Percentiles rank a stretch among this genome's conserved stretches.
Evolutionary conservation across 192 early-diverging fungal species (phyloP).

Genomic region (Gamsiella multidivaricata): DNA sequence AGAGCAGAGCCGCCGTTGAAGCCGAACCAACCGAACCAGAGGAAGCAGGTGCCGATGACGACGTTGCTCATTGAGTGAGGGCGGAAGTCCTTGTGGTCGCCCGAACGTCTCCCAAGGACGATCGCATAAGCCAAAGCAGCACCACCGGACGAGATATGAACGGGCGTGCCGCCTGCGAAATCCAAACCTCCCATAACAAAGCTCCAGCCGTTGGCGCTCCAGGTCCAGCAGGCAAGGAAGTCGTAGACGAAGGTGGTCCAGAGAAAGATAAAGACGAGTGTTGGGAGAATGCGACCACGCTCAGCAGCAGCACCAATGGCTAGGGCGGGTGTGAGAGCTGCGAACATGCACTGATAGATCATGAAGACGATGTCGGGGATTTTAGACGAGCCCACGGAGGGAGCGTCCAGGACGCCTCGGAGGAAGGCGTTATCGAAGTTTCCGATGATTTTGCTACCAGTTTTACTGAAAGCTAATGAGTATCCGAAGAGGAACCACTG

Average conservation of each 20-base stretch:
- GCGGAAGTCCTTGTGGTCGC: slow-evolving; percentile 77
- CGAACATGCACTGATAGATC: slow-evolving; percentile 94
- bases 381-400: slow-evolving; percentile 67
- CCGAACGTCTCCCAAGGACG: slow-evolving; percentile 86
- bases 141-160: slow-evolving; percentile 92
- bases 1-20: slow-evolving; percentile 94
- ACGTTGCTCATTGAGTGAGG: slow-evolving; percentile 95
- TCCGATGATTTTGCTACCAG: slow-evolving; percentile 79
- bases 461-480: slow-evolving; percentile 86
- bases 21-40: slow-evolving; percentile 98
- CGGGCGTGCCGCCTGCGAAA: slow-evolving; percentile 96
- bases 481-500: slow-evolving; percentile 94
- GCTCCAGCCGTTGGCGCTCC: slow-evolving; percentile 89
- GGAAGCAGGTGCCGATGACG: slow-evolving; percentile 85
- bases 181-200: slow-evolving; percentile 85
- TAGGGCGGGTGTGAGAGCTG: slow-evolving; percentile 91
- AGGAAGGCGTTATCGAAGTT: slow-evolving; percentile 83
- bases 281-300: slow-evolving; percentile 85
- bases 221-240: slow-evolving; percentile 94
- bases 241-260: slow-evolving; percentile 97
- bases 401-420: slow-evolving; percentile 56
- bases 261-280: slow-evolving; percentile 90
- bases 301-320: slow-evolving; percentile 93
- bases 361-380: slow-evolving; percentile 85
- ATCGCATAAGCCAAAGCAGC: slow-evolving; percentile 89